A percentile compares a stretch with the other conserved stretches of the same genome.
phyloP scores from a whole-genome alignment of 2,329 filamentous ascomycete species.

The Geosmithia putterillii region DNA sequence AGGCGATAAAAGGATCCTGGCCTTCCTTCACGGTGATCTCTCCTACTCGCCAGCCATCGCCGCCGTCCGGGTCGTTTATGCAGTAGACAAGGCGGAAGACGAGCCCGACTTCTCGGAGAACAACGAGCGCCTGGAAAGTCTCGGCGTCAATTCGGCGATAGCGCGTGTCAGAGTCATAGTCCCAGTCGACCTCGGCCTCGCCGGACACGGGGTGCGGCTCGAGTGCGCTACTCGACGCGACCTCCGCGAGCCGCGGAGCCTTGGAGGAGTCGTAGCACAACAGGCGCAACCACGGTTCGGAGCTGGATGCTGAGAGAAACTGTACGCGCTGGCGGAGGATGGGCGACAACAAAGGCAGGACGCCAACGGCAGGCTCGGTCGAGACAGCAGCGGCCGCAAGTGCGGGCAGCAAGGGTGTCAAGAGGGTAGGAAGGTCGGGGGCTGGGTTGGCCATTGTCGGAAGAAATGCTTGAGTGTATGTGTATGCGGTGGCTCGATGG shows the following conservation, averaged over 20 bases:
- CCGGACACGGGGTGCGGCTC: slow-evolving; percentile 75
- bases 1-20: slow-evolving; percentile 40
- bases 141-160: slow-evolving; percentile 64
- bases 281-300: slow-evolving; percentile 61
- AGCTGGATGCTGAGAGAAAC: slow-evolving; percentile 45
- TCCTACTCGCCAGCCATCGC: slow-evolving; percentile 58
- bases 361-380: slow-evolving; percentile 39
- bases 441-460: slow-evolving; percentile 6
- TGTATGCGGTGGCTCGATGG: neutral
- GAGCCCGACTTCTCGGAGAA: slow-evolving; percentile 48
- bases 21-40: slow-evolving; percentile 53
- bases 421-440: slow-evolving; percentile 19
- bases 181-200: slow-evolving; percentile 64
- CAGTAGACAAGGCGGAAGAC: slow-evolving; percentile 60
- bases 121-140: slow-evolving; percentile 57
- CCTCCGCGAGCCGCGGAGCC: slow-evolving; percentile 43
- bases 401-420: slow-evolving; percentile 46
- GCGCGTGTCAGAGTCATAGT: slow-evolving; percentile 47
- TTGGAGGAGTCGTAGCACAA: slow-evolving; percentile 55
- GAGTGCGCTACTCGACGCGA: slow-evolving; percentile 47
- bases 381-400: slow-evolving; percentile 47
- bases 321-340: slow-evolving; percentile 55
- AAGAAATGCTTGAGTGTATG: neutral
- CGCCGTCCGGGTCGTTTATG: slow-evolving; percentile 48
- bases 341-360: slow-evolving; percentile 50